Percentiles rank a stretch among this genome's conserved stretches.
These are phyloP conservation scores for Gleditsia sinensis DNA, from an alignment of 306 rosid genomes.

Conservation along the genomic window DNA sequence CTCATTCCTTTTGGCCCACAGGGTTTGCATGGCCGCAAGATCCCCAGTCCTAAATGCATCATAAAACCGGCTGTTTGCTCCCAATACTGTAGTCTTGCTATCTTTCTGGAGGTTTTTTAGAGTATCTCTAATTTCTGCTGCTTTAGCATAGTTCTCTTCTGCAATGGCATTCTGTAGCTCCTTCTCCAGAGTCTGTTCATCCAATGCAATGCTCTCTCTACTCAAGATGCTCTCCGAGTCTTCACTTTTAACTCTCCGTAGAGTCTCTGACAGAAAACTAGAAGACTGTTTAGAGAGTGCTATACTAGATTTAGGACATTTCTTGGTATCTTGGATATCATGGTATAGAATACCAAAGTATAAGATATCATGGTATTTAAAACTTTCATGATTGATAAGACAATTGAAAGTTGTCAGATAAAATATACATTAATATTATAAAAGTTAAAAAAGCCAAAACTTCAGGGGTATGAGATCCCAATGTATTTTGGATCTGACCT, in stretches of 20 bases:
- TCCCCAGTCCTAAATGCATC: conserved; percentile 72
- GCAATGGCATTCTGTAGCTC: conserved; percentile 75
- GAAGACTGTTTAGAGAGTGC: conserved; percentile 36
- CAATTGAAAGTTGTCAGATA: too few species aligned
- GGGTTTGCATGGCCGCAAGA: conserved; percentile 82
- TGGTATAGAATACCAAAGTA: too few species aligned
- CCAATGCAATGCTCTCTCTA: conserved; percentile 52
- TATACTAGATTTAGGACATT: conserved; percentile 34
- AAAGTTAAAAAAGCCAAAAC: too few species aligned
- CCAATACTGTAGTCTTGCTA: conserved; percentile 52
- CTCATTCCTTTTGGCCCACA: conserved; percentile 72
- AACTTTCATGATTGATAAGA: too few species aligned
- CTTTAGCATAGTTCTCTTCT: conserved; percentile 80
- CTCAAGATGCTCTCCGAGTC: conserved; percentile 55
- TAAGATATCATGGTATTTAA: too few species aligned
- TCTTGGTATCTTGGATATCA: too few species aligned
- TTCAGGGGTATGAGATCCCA: too few species aligned
- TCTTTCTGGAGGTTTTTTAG: conserved; percentile 67
- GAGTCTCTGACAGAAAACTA: conserved; percentile 39
- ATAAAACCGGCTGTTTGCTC: conserved; percentile 72
- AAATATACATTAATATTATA: too few species aligned
- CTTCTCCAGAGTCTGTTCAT: conserved; percentile 63
- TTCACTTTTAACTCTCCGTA: conserved; percentile 52
- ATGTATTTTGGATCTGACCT: too few species aligned
- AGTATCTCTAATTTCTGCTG: conserved; percentile 80